phyloP scores from a whole-genome alignment of 345 rosid species.

The Citrus trifoliata region DNA sequence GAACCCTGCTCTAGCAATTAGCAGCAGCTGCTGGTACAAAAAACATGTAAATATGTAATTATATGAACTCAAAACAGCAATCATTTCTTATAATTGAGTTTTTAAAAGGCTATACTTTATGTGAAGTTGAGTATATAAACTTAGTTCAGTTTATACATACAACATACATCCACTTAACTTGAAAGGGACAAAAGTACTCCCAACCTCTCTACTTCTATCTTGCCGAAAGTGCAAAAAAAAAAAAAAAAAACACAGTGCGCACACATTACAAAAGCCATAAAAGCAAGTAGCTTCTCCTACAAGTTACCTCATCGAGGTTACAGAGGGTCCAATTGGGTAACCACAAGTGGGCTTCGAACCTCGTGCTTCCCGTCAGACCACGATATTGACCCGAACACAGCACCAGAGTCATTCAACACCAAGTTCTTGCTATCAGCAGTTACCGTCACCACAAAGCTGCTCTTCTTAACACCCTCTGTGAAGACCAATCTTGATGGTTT shows the following conservation, averaged over 20 bases:
- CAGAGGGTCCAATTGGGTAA: conserved; percentile 57
- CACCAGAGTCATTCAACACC: conserved; percentile 59
- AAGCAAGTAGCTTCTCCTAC: background rate
- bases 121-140: conserved; percentile 27
- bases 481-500: conserved; percentile 59
- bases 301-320: conserved; percentile 19
- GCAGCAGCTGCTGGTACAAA: background rate
- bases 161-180: background rate
- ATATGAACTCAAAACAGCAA: background rate
- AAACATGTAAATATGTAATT: too few species aligned
- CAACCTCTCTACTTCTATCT: conserved; percentile 8
- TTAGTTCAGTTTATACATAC: conserved; percentile 27
- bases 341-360: conserved; percentile 71
- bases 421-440: conserved; percentile 46
- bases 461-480: conserved; percentile 41
- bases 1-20: background rate
- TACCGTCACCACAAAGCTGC: conserved; percentile 54
- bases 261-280: background rate
- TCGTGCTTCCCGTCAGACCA: conserved; percentile 79
- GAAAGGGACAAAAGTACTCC: background rate
- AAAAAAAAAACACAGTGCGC: background rate
- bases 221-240: background rate
- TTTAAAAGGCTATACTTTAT: background rate
- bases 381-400: conserved; percentile 63
- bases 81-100: background rate